Evolutionary conservation across 192 early-diverging fungal species (phyloP).

Genomic region (Neocallimastix lanati): DNA sequence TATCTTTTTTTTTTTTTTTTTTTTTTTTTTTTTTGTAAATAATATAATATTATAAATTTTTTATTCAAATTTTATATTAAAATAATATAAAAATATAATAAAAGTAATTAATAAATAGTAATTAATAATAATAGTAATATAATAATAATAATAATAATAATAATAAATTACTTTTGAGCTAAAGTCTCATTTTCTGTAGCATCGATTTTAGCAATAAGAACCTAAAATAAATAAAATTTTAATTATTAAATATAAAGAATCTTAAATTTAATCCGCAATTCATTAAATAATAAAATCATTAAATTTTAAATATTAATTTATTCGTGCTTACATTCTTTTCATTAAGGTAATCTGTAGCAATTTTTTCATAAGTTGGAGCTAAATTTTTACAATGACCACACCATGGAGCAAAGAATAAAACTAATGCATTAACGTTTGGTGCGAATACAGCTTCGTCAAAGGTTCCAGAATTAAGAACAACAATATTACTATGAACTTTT

Average conservation of each 20-base stretch:
- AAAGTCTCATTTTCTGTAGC: constrained; percentile 46
- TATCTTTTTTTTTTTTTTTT: too few relatives aligned
- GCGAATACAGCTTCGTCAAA: constrained; percentile 65
- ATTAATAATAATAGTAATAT: too few relatives aligned
- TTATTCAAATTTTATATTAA: too few relatives aligned
- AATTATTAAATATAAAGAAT: too few relatives aligned
- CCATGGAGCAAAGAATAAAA: constrained; percentile 88
- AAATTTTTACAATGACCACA: constrained; percentile 17
- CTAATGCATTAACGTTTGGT: constrained; percentile 52
- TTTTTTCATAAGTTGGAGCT: constrained; percentile 81
- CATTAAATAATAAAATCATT: too few relatives aligned
- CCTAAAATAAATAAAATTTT: constrained; percentile 9
- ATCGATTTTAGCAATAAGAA: constrained; percentile 78
- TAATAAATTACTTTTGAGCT: constrained; percentile 22
- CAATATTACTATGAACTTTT: constrained; percentile 43
- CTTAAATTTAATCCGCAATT: too few relatives aligned
- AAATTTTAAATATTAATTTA: too few relatives aligned
- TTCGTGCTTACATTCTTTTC: constrained; percentile 41
- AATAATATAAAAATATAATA: too few relatives aligned
- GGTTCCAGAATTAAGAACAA: constrained; percentile 41
- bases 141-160: neutral
- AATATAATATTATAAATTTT: too few relatives aligned
- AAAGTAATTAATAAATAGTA: too few relatives aligned
- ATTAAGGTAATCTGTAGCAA: constrained; percentile 56
- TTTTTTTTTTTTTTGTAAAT: too few relatives aligned